Evolutionary conservation across 2,329 filamentous ascomycete species (phyloP).

Genomic region (Alternaria tenuissima): DNA sequence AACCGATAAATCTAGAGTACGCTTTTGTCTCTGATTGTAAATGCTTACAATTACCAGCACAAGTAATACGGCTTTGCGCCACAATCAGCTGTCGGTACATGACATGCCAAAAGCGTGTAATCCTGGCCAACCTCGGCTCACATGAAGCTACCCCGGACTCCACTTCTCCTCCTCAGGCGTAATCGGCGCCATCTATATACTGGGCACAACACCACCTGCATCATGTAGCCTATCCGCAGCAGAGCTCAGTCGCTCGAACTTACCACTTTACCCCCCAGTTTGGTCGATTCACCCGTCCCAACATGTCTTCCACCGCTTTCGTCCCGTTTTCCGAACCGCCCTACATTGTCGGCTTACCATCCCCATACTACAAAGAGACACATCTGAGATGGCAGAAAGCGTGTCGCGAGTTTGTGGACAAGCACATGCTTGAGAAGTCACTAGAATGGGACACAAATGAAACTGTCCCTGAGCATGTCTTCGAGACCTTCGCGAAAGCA

Average conservation of each 20-base stretch:
- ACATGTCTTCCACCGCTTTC: conserved; percentile 43
- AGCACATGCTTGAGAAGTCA: conserved; percentile 68
- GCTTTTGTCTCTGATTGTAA: background rate
- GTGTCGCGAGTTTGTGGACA: conserved; percentile 70
- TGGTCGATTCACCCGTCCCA: background rate
- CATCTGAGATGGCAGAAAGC: conserved; percentile 73
- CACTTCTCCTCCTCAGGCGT: conserved; percentile 1
- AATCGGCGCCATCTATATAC: conserved; percentile 7
- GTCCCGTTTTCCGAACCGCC: conserved; percentile 78
- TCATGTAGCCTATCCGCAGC: conserved; percentile 4
- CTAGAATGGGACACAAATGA: conserved; percentile 75
- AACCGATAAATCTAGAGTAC: background rate
- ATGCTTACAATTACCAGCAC: background rate
- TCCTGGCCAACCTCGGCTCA: conserved; percentile 10
- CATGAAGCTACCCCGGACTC: conserved; percentile 14
- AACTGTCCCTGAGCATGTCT: conserved; percentile 70
- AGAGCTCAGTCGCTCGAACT: background rate
- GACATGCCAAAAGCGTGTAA: conserved; percentile 8
- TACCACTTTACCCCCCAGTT: background rate
- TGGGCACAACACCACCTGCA: background rate
- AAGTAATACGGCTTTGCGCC: background rate
- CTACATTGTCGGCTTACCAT: conserved; percentile 74
- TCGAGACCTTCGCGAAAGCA: conserved; percentile 67
- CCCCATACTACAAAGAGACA: conserved; percentile 73
- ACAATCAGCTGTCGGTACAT: conserved; percentile 5